Evolutionary conservation across 306 rosid genomes (phyloP).

Genomic region (Hippophae rhamnoides): DNA sequence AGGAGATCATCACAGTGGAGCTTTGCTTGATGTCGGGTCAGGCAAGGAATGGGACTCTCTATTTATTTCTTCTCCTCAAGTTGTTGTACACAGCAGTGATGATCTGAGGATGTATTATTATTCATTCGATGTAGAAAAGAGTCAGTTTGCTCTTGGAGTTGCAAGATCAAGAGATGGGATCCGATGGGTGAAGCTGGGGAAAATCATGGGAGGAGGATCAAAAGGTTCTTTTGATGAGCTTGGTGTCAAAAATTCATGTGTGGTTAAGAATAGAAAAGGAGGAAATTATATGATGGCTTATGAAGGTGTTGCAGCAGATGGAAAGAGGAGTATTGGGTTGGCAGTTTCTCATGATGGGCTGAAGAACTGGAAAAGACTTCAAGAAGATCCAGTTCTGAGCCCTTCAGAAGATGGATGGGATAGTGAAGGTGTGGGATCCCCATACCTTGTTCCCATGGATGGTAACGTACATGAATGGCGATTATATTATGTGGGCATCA

Average conservation of each 20-base stretch:
- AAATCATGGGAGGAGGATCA: conserved; percentile 47
- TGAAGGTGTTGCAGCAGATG: conserved; percentile 58
- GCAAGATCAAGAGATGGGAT: conserved; percentile 86
- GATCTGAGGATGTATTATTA: conserved; percentile 80
- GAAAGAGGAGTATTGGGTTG: conserved; percentile 59
- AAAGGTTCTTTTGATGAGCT: conserved; percentile 46
- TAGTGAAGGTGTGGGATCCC: conserved; percentile 48
- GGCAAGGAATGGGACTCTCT: conserved; percentile 62
- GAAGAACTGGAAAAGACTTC: conserved; percentile 51
- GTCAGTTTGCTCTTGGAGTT: conserved; percentile 50
- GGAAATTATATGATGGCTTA: conserved; percentile 71
- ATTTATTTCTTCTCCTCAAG: conserved; percentile 54
- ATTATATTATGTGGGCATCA: conserved; percentile 62
- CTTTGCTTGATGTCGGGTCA: conserved; percentile 59
- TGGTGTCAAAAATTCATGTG: conserved; percentile 47
- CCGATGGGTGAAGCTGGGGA: conserved; percentile 67
- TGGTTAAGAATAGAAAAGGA: conserved; percentile 34
- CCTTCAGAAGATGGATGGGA: conserved; percentile 56
- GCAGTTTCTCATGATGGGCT: conserved; percentile 60
- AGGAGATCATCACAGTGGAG: conserved; percentile 80
- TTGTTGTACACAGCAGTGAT: conserved; percentile 55
- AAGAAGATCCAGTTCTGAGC: conserved; percentile 31
- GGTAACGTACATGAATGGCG: conserved; percentile 53
- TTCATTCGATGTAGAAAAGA: conserved; percentile 46
- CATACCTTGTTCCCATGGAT: conserved; percentile 62